phyloP scores from a whole-genome alignment of 1,284 basidiomycete genomes.

The Papiliotrema fonsecae region DNA sequence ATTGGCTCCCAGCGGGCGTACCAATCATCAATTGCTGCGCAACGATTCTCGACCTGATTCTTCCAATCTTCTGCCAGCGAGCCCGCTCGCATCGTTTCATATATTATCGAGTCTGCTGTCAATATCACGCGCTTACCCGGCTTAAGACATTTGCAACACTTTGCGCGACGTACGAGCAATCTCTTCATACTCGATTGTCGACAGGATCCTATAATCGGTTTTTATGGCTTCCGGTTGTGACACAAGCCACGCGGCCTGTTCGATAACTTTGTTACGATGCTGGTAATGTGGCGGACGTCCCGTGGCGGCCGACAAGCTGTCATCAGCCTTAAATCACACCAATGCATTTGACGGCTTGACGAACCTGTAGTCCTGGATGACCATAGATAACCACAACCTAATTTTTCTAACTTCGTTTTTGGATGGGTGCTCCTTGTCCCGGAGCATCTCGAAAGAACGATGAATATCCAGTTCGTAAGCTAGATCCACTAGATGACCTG shows the following conservation, averaged over 20 bases:
- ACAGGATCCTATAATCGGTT: constrained; percentile 1
- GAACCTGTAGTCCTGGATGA: constrained; percentile 5
- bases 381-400: constrained; percentile 2
- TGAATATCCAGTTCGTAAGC: constrained; percentile 8
- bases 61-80: constrained; percentile 3
- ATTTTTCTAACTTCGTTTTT: not conserved
- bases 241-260: constrained; percentile 1
- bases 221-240: not conserved
- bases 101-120: not conserved
- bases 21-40: constrained; percentile 4
- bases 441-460: not conserved
- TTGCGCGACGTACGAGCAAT: constrained; percentile 4
- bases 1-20: constrained; percentile 3
- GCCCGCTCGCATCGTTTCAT: not conserved
- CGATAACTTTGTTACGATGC: not conserved
- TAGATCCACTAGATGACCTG: constrained; percentile 8
- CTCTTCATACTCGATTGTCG: constrained; percentile 6
- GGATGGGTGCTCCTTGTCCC: not conserved
- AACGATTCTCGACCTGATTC: not conserved
- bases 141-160: not conserved
- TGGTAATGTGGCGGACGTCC: constrained; percentile 5
- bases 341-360: not conserved
- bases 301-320: not conserved
- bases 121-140: not conserved
- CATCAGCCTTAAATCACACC: not conserved